phyloP scores from a whole-genome alignment of 345 rosid genomes.

The Gossypium stocksii region DNA sequence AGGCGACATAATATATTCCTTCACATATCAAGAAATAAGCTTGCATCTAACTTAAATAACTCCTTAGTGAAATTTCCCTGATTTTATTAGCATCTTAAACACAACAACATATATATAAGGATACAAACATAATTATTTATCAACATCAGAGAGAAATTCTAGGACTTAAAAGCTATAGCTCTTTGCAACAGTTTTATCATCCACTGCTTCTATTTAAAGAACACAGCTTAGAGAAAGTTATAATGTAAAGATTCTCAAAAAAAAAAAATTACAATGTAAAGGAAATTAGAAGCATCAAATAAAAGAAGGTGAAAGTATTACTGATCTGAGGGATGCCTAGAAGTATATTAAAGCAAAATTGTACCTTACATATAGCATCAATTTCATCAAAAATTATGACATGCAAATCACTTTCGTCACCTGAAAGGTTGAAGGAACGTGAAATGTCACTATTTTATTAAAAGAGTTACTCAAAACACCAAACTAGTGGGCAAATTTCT shows the following conservation, averaged over 20 bases:
- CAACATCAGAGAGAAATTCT: neutral
- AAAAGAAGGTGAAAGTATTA: neutral
- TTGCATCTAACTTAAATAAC: conserved; percentile 1
- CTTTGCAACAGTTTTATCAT: neutral
- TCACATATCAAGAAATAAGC: neutral
- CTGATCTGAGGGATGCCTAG: neutral
- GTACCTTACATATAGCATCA: conserved; percentile 99
- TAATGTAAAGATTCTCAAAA: no score
- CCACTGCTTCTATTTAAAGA: neutral
- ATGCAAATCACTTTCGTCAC: conserved; percentile 94
- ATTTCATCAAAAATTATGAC: conserved; percentile 98
- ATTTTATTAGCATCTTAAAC: neutral
- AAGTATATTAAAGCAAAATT: conserved; percentile 6
- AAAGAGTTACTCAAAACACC: conserved; percentile 14
- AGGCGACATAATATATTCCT: neutral
- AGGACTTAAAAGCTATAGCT: neutral
- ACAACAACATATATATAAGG: neutral
- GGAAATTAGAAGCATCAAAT: conserved; percentile 6
- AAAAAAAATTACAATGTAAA: neutral
- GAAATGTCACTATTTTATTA: conserved; percentile 12
- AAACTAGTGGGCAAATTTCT: conserved; percentile 12
- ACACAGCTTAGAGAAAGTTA: neutral
- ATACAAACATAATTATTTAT: neutral
- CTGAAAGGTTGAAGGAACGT: conserved; percentile 40
- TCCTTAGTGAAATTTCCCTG: neutral